Base-by-base conservation (phyloP, 2,329 filamentous ascomycete genomes). In the Trichoderma asperellum region DNA sequence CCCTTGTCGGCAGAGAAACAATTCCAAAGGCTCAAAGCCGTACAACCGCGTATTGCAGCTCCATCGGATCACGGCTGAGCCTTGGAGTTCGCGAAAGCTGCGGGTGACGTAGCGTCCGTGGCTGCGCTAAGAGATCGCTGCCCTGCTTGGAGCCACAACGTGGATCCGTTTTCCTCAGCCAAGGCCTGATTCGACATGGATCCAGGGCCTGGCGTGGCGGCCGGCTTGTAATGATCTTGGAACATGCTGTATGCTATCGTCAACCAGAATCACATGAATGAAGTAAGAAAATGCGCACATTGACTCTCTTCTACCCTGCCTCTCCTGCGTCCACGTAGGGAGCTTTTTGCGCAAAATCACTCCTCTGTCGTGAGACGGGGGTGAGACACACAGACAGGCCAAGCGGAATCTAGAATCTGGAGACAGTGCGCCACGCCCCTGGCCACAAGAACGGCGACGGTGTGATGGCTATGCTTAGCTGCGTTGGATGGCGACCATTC, bases 61-160 rank as follows among this genome's bases (percentile, higher is more conserved):
- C 57, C 57, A 52, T 52, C 65, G 52, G 67, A 64, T 64, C 67
- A 69, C 67, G 67, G 67, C 67, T 62, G 52, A 56, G 67, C 49
- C 43, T 60, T 57, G 68, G n/a, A 29, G 63, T 61, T 68, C 40
- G 43, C 40, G 29, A 66, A 27, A 59, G 55, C 63, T 47, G 53
- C 35, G 55, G 56, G 68, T 71, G 70, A 71, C 70, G 70, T 71
- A 70, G 70, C 70, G 47, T 60, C 47, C 55, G 68, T 57, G 62
- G 68, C 68, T 70, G 68, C 57, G 57, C 58, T 62, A 43, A 34
- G 35, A 59, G 53, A 55, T 60, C 52, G 58, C 49, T 62, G 57
- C 58, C 58, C 58, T 68, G 66, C 66, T 57, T 62, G 66, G 52
- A 63, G 58, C 57, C 65, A 68, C 58, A 57, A 18, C 21, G 58